Percentiles rank a stretch among this genome's conserved stretches.
phyloP scores from a whole-genome alignment of 1,284 basidiomycete species.

The Irpex lacteus region DNA sequence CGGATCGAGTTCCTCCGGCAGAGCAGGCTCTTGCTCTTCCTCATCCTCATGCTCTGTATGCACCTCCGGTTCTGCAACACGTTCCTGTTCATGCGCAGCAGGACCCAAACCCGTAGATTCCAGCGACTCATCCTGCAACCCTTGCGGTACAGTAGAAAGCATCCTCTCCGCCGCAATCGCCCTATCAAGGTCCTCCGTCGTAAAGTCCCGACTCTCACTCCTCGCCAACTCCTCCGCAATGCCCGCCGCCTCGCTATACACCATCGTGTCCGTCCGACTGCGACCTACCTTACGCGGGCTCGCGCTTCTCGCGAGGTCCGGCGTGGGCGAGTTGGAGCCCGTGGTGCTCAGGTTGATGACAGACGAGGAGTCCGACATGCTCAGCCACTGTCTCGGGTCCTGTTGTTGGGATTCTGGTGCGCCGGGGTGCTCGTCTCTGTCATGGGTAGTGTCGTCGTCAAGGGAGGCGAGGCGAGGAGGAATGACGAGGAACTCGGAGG shows the following conservation, averaged over 20 bases:
- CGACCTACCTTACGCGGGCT: conserved; percentile 55
- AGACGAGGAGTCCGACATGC: conserved; percentile 6
- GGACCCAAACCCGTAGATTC: not conserved
- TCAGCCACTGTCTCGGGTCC: not conserved
- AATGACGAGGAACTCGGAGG: conserved; percentile 80
- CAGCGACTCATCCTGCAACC: not conserved
- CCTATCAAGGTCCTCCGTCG: conserved; percentile 20
- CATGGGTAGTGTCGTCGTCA: conserved; percentile 34
- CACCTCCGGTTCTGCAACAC: not conserved
- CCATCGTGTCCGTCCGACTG: conserved; percentile 74
- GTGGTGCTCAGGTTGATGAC: conserved; percentile 6
- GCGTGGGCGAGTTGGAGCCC: conserved; percentile 27
- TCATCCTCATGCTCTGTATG: not conserved
- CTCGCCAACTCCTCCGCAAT: conserved; percentile 42
- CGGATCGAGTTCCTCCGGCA: not conserved
- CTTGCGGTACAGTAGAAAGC: not conserved
- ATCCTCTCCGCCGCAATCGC: conserved; percentile 15
- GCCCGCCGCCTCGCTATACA: conserved; percentile 53
- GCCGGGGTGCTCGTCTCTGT: conserved; percentile 32
- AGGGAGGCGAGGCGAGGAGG: conserved; percentile 39
- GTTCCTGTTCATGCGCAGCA: not conserved
- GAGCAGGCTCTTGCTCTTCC: not conserved
- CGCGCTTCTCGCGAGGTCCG: conserved; percentile 11
- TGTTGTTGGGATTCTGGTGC: not conserved
- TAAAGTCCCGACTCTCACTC: conserved; percentile 16